Evolutionary conservation across 129 eudicot genomes (phyloP).

Genomic region (Ambrosia artemisiifolia): DNA sequence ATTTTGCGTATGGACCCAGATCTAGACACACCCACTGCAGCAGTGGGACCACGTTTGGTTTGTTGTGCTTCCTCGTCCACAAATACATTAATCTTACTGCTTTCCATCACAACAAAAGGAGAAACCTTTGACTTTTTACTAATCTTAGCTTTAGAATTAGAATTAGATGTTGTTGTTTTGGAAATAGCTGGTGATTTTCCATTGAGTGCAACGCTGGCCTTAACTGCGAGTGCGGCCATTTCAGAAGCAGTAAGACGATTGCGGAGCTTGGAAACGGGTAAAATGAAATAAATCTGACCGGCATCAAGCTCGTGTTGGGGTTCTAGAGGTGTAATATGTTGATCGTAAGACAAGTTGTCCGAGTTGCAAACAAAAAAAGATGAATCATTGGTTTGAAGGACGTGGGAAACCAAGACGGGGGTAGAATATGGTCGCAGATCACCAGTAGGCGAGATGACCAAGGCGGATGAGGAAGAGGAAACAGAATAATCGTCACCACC

Average conservation of each 20-base stretch:
- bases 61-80: conserved; percentile 11
- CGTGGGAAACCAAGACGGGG: conserved; percentile 36
- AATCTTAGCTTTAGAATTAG: background rate
- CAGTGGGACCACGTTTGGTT: background rate
- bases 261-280: conserved; percentile 43
- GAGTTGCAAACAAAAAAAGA: conserved; percentile 58
- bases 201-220: conserved; percentile 60
- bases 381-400: conserved; percentile 18
- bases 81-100: conserved; percentile 35
- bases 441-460: conserved; percentile 26
- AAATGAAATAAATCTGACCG: conserved; percentile 59
- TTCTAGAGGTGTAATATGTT: conserved; percentile 37
- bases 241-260: conserved; percentile 55
- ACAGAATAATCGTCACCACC: background rate
- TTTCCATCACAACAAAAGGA: conserved; percentile 36
- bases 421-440: conserved; percentile 37
- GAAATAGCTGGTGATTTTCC: conserved; percentile 1
- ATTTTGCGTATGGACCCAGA: conserved; percentile 34
- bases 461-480: background rate
- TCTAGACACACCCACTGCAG: conserved; percentile 23
- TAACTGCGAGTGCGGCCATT: conserved; percentile 80
- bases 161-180: background rate
- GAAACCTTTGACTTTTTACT: conserved; percentile 22
- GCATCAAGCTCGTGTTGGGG: conserved; percentile 36
- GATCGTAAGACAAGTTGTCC: conserved; percentile 54